These are phyloP conservation scores for Leccinellum rugosiceps DNA, from an alignment of 768 basidiomycete species.

Conservation along the genomic window DNA sequence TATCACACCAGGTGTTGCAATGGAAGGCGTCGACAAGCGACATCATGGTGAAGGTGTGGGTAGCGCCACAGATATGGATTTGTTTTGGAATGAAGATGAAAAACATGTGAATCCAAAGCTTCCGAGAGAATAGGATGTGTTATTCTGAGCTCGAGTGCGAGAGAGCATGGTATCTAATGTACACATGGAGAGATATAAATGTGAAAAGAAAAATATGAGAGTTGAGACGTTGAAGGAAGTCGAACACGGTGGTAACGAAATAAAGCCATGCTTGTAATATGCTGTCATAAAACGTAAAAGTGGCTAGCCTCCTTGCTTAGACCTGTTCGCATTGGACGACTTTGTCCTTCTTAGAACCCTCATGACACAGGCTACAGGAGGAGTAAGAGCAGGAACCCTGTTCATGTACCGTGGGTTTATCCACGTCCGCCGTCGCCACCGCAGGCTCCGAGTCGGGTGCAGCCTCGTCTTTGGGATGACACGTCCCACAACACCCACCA, in stretches of 20 bases:
- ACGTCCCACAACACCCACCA: slow-evolving; percentile 37
- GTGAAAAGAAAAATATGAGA: not conserved
- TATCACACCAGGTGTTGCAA: too few relatives aligned
- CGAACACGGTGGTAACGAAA: not conserved
- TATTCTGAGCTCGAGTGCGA: not conserved
- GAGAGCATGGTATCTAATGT: not conserved
- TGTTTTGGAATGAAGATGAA: too few relatives aligned
- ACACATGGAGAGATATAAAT: not conserved
- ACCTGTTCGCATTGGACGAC: slow-evolving; percentile 2
- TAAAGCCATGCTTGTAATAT: not conserved
- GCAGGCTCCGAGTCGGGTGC: not conserved
- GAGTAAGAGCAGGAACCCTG: not conserved
- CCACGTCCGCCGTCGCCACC: not conserved
- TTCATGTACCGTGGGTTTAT: not conserved
- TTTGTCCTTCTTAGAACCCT: not conserved
- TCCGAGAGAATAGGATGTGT: too few relatives aligned
- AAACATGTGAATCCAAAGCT: too few relatives aligned
- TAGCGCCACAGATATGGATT: too few relatives aligned
- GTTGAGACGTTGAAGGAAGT: not conserved
- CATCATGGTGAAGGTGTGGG: too few relatives aligned
- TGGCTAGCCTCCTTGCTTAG: not conserved
- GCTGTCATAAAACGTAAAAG: not conserved
- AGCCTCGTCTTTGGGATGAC: not conserved
- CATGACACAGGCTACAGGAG: slow-evolving; percentile 1
- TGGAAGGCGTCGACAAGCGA: too few relatives aligned